A percentile compares a stretch with the other conserved stretches of the same genome.
These are phyloP conservation scores for Arthromyces matolae DNA, from an alignment of 768 basidiomycete species.

Conservation along the genomic window DNA sequence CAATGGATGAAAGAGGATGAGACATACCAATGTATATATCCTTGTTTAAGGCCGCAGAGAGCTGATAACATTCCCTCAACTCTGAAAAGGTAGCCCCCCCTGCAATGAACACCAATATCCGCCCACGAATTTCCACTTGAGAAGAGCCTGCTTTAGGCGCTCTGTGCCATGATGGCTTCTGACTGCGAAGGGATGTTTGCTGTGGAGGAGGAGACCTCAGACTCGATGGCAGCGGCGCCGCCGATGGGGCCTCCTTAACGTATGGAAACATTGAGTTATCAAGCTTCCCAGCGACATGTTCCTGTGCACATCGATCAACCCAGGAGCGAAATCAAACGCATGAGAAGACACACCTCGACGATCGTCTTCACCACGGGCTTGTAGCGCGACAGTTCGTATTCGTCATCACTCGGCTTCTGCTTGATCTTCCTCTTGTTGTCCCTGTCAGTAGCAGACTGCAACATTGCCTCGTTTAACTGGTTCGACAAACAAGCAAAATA, in stretches of 20 bases:
- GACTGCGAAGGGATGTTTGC: constrained; percentile 78
- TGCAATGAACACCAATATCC: constrained; percentile 85
- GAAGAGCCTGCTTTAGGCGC: constrained; percentile 54
- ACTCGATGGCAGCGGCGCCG: constrained; percentile 41
- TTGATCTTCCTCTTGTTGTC: constrained; percentile 81
- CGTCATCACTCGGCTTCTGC: constrained; percentile 81
- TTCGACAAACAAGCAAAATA: not conserved
- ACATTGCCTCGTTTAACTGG: not conserved
- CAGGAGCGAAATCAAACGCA: too few species aligned
- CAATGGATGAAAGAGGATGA: not conserved
- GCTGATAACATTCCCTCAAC: constrained; percentile 80
- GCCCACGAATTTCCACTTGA: constrained; percentile 56
- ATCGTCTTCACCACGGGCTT: constrained; percentile 79
- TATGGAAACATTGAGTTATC: constrained; percentile 85
- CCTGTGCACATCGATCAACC: constrained; percentile 42
- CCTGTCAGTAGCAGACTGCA: constrained; percentile 68
- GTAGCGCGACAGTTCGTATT: constrained; percentile 94
- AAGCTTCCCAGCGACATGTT: constrained; percentile 75
- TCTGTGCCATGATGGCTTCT: constrained; percentile 87
- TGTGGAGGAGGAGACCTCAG: constrained; percentile 52
- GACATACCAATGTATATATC: constrained; percentile 85
- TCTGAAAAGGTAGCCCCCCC: constrained; percentile 98
- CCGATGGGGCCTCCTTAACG: constrained; percentile 72
- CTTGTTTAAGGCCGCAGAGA: constrained; percentile 71
- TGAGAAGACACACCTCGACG: constrained; percentile 59